Evolutionary conservation across 148 eudicot species (phyloP).

Genomic region (Vaccinium myrtillus): DNA sequence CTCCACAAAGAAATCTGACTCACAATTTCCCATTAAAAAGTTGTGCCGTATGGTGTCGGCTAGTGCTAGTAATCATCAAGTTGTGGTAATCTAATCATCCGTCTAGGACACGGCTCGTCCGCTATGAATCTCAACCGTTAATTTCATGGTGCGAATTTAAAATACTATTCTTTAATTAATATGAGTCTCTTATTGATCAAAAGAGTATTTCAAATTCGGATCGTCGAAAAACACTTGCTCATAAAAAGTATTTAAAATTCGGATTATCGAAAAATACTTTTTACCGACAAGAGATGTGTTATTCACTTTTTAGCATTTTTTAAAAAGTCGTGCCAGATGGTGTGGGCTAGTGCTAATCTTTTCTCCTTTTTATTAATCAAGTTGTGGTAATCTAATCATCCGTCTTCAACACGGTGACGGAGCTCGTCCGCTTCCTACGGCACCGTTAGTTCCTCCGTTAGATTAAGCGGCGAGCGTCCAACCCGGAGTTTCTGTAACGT

Average conservation of each 20-base stretch:
- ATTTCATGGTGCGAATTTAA: no score
- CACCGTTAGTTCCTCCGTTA: background rate
- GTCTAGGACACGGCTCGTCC: background rate
- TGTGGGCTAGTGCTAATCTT: background rate
- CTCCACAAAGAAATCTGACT: no score
- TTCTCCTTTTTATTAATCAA: no score
- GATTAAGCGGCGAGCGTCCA: background rate
- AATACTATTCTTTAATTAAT: no score
- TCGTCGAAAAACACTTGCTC: no score
- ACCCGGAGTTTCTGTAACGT: background rate
- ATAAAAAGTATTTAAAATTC: no score
- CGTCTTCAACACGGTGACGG: background rate
- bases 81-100: background rate
- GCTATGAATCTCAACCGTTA: background rate
- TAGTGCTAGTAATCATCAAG: background rate
- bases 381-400: background rate
- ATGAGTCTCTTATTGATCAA: no score
- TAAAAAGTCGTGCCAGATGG: background rate
- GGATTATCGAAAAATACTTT: no score
- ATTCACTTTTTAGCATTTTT: no score
- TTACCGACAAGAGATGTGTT: no score
- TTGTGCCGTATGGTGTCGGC: background rate
- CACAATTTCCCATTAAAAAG: background rate
- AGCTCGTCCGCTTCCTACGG: background rate
- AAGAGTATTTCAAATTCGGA: no score